phyloP scores from a whole-genome alignment of 306 rosid species.

The Dryas drummondii region DNA sequence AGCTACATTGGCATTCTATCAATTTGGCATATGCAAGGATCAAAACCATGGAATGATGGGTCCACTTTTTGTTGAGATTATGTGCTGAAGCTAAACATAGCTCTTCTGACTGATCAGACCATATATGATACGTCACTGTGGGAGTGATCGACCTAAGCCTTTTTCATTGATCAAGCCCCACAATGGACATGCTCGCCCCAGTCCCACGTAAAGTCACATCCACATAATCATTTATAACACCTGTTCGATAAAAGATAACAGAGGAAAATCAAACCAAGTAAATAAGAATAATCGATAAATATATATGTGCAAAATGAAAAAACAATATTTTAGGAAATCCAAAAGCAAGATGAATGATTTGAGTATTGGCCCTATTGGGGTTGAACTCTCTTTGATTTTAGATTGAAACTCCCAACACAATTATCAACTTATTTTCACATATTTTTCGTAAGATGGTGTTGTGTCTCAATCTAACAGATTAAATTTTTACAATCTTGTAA shows the following conservation, averaged over 20 bases:
- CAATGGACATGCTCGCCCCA: background rate
- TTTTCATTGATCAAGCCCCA: background rate
- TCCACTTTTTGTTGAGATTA: background rate
- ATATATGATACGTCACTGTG: background rate
- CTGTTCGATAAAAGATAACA: background rate
- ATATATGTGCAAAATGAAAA: no score
- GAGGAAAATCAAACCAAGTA: background rate
- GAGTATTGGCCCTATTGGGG: no score
- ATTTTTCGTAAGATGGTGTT: no score
- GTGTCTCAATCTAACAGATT: no score
- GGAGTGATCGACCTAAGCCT: constrained; percentile 5
- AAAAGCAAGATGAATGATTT: no score
- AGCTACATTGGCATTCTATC: background rate
- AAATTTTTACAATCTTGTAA: no score
- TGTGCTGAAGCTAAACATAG: background rate
- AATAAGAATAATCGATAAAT: background rate
- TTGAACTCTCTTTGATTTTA: no score
- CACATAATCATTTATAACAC: background rate
- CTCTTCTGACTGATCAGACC: constrained; percentile 2
- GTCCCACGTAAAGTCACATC: constrained; percentile 14
- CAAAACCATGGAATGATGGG: background rate
- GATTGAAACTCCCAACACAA: no score
- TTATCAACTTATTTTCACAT: no score
- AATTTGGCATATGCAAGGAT: background rate
- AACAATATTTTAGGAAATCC: no score